phyloP scores from a whole-genome alignment of 805 yeast species.

The Saccharomycopsis sp. region DNA sequence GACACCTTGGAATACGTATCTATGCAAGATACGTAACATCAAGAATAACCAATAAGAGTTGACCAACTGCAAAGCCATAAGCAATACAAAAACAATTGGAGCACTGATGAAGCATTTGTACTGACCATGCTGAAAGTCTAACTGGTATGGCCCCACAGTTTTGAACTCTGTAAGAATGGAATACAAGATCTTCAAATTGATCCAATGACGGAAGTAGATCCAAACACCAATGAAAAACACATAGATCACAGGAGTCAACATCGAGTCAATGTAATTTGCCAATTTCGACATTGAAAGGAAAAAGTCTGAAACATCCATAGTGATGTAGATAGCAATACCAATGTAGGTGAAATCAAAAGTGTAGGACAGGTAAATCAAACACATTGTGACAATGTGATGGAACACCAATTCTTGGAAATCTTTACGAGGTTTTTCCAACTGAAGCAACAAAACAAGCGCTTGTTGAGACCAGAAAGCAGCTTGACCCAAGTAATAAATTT shows the following conservation, averaged over 20 bases:
- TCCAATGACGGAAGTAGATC: slow-evolving; percentile 83
- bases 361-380: slow-evolving; percentile 78
- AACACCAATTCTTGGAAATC: slow-evolving; percentile 85
- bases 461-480: slow-evolving; percentile 99
- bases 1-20: slow-evolving; percentile 52
- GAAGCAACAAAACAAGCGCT: slow-evolving; percentile 69
- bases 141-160: slow-evolving; percentile 71
- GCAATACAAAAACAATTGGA: slow-evolving; percentile 72
- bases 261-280: slow-evolving; percentile 73
- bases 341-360: slow-evolving; percentile 95
- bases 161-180: slow-evolving; percentile 79
- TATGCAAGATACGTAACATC: slow-evolving; percentile 66
- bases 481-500: slow-evolving; percentile 78
- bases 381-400: slow-evolving; percentile 88
- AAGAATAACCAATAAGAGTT: slow-evolving; percentile 83
- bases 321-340: slow-evolving; percentile 82
- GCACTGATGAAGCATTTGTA: slow-evolving; percentile 96
- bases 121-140: slow-evolving; percentile 85
- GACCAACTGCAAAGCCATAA: slow-evolving; percentile 74
- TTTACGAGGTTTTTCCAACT: slow-evolving; percentile 89
- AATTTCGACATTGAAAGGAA: slow-evolving; percentile 78
- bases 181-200: slow-evolving; percentile 74
- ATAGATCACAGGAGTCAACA: slow-evolving; percentile 55
- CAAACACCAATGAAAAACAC: slow-evolving; percentile 60
- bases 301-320: slow-evolving; percentile 95